A percentile compares a stretch with the other conserved stretches of the same genome.
phyloP scores from a whole-genome alignment of 495 filamentous ascomycete species.

The Penicillium waksmanii region DNA sequence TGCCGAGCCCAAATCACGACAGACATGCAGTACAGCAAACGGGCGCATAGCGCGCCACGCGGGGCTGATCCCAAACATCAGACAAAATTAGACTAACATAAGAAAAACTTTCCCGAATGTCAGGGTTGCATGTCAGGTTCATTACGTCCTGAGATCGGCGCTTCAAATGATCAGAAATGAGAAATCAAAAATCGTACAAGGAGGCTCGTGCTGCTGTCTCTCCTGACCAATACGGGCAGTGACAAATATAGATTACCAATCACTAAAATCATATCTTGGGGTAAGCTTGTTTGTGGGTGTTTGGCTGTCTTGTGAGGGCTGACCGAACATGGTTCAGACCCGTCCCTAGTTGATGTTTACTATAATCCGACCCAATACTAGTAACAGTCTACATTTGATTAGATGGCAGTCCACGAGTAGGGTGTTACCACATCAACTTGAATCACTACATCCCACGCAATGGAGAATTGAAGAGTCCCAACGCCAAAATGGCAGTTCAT shows the following conservation, averaged over 20 bases:
- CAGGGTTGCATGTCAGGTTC: background rate
- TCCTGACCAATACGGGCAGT: background rate
- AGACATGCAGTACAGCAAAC: conserved; percentile 9
- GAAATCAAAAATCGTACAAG: background rate
- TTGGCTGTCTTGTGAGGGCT: no score
- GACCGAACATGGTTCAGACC: no score
- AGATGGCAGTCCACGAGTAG: no score
- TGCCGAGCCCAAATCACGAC: conserved; percentile 1
- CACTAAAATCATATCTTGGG: background rate
- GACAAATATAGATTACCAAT: conserved; percentile 4
- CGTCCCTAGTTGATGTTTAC: no score
- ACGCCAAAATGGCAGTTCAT: conserved; percentile 46
- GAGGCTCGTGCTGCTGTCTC: background rate
- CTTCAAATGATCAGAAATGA: background rate
- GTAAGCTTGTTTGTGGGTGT: no score
- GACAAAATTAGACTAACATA: background rate
- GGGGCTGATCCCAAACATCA: background rate
- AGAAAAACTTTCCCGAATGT: background rate
- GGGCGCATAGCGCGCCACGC: conserved; percentile 16
- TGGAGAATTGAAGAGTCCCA: conserved; percentile 29
- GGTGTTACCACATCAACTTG: background rate
- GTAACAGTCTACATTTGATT: no score
- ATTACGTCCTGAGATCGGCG: background rate
- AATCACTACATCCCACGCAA: background rate
- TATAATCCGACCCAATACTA: no score